Evolutionary conservation across 352 stramenopile genomes (phyloP), one percentile per base, ranked within the genome.

Genomic region (Phytopythium mirpurense): DNA sequence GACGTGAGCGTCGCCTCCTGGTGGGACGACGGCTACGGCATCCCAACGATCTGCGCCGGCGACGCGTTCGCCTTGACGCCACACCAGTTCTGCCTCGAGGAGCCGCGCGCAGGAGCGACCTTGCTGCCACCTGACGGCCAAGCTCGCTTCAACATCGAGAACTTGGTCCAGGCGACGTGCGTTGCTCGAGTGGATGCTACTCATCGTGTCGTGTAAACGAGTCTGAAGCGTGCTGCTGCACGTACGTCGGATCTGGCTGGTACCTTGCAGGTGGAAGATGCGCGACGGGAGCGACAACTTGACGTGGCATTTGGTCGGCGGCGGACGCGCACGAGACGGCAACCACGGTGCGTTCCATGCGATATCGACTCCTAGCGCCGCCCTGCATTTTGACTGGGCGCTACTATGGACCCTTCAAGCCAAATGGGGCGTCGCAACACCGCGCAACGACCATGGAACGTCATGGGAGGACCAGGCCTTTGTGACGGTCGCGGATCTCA

Each of bases 1-100:
- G 82, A 93, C 50, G 38, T 93, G 38, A 93, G 82, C 52, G 79
- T 90, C 24, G 82, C 82, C 15, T 83, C 75, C 26, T 93, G 82
- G 82, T 90, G 78, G 82, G 82, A 93, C 48, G 72, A 73, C 7
- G 74, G 65, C 47, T 88, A 72, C 29, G 82, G 82, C 1, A 88
- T 85, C 31, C 79, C 82, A 1, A 89, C 66, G 36, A 80, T 93
- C 38, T 93, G 82, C 41, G 82, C 77, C 4, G 80, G 78, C 10
- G 82, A 93, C 36, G 57, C 74, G 9, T 93, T 73, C 32, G 64
- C 46, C 10, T 56, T 59, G 14, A 63, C 74, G 0, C 64, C 58
- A 12, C 34, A 78, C 37, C 38, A 71, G 27, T 93, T 93, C 51
- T 93, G 82, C 24, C 61, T 93, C 2, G 69, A 77, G 5, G 51